Percentiles rank a stretch among this genome's conserved stretches.
Conservation (phyloP, 257 asterid genomes). For the Rauvolfia tetraphylla region DNA sequence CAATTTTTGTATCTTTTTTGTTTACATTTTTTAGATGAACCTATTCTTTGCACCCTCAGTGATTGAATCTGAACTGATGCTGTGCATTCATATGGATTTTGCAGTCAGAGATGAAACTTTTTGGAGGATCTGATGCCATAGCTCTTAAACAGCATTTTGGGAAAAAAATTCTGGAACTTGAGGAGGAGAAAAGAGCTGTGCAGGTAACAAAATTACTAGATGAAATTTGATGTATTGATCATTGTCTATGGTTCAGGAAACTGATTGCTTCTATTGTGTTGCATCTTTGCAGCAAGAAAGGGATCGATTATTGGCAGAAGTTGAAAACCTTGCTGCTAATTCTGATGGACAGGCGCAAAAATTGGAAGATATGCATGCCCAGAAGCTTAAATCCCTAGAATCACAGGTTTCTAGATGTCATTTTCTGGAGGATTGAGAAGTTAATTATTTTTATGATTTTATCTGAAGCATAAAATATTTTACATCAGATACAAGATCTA, state of each 20-base stretch:
- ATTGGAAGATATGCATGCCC: conserved; percentile 80
- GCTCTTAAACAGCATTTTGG: conserved; percentile 98
- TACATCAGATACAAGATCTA: conserved; percentile 83
- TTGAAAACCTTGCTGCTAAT: conserved; percentile 87
- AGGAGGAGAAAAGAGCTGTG: conserved; percentile 87
- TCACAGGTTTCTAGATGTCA: conserved; percentile 73
- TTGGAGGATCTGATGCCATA: conserved; percentile 76
- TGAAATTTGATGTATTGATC: conserved; percentile 9
- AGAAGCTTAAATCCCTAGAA: conserved; percentile 81
- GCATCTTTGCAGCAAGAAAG: conserved; percentile 62
- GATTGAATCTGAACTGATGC: background rate
- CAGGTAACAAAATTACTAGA: conserved; percentile 49
- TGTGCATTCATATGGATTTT: conserved; percentile 17
- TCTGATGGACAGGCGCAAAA: conserved; percentile 87
- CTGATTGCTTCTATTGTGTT: conserved; percentile 17
- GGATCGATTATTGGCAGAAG: conserved; percentile 77
- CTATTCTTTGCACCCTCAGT: background rate
- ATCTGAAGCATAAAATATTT: conserved; percentile 5
- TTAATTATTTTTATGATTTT: conserved; percentile 3
- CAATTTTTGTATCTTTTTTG: too few relatives aligned
- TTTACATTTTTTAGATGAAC: background rate
- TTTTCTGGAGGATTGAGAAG: background rate
- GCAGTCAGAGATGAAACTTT: conserved; percentile 92
- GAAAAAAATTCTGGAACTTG: conserved; percentile 86
- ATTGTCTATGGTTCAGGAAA: conserved; percentile 5